Percentiles rank a stretch among this genome's conserved stretches.
These are phyloP conservation scores for Acacia confusa DNA, from an alignment of 306 rosid genomes.

Conservation along the genomic window DNA sequence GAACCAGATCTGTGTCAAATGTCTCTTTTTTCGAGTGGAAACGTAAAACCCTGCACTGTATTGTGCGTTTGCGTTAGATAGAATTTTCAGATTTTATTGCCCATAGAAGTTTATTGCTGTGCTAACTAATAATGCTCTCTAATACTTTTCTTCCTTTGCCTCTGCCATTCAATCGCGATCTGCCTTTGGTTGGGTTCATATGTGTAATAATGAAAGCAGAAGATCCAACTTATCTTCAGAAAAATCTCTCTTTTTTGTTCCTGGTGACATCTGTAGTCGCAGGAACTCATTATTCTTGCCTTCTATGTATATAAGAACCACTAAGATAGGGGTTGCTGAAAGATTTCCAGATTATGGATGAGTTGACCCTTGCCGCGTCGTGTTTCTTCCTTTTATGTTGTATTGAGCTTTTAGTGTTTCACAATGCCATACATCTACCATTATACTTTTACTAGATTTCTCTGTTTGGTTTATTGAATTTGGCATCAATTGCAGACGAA, in stretches of 20 bases:
- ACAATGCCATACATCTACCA: neutral
- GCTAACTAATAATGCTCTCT: neutral
- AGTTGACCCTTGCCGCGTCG: neutral
- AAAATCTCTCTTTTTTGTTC: neutral
- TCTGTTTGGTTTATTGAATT: neutral
- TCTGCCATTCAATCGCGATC: neutral
- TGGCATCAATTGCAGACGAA: constrained; percentile 62
- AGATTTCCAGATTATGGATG: neutral
- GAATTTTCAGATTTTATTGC: neutral
- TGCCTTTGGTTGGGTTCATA: neutral
- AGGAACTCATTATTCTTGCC: neutral
- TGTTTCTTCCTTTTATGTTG: neutral
- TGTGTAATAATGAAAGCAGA: neutral
- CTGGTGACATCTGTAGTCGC: neutral
- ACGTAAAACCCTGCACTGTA: neutral
- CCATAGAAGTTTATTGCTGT: neutral
- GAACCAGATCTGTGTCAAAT: constrained; percentile 14
- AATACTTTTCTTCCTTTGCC: neutral
- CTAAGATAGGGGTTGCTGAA: neutral
- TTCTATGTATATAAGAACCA: neutral
- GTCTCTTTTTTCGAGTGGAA: neutral
- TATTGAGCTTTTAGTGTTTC: neutral
- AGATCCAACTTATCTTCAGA: neutral
- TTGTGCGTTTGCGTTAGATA: constrained; percentile 6
- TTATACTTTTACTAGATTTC: neutral